Evolutionary conservation across 2,329 filamentous ascomycete genomes (phyloP).

Genomic region (Penicillium sp.): DNA sequence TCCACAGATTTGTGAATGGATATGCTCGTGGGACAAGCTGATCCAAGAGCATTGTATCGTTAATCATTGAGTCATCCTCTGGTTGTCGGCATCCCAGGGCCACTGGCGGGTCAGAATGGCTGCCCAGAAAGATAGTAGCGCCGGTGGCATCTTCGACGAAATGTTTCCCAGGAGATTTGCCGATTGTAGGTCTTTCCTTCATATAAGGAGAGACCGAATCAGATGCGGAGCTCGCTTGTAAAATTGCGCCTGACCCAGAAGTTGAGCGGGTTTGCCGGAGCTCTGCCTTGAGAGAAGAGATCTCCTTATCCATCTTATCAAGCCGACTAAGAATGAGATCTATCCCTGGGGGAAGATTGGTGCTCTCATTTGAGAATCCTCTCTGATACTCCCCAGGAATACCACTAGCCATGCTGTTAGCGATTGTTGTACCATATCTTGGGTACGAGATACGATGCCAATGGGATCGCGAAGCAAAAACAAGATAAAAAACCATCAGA

Average conservation of each 20-base stretch:
- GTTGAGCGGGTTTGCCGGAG: constrained; percentile 4
- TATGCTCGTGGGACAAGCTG: constrained; percentile 23
- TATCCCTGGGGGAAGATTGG: neutral
- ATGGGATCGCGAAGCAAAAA: neutral
- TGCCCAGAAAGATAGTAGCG: constrained; percentile 24
- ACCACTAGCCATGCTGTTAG: neutral
- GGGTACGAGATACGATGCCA: no score
- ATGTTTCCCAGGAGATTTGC: constrained; percentile 17
- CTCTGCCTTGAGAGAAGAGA: constrained; percentile 23
- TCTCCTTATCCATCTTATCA: constrained; percentile 23
- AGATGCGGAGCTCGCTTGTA: neutral
- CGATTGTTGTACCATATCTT: neutral
- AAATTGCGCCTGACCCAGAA: neutral
- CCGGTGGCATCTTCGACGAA: constrained; percentile 26
- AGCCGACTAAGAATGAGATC: constrained; percentile 10
- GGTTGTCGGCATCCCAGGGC: constrained; percentile 15
- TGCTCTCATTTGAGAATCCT: neutral
- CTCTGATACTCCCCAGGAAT: neutral
- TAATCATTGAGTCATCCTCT: neutral
- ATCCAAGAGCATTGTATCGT: constrained; percentile 11
- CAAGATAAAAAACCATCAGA: neutral
- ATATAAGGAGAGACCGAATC: no score
- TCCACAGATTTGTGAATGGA: constrained; percentile 27
- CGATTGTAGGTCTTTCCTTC: neutral
- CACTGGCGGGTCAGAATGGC: constrained; percentile 21